Conservation (phyloP, 2,329 filamentous ascomycete genomes). For the Dactylonectria macrodidyma region DNA sequence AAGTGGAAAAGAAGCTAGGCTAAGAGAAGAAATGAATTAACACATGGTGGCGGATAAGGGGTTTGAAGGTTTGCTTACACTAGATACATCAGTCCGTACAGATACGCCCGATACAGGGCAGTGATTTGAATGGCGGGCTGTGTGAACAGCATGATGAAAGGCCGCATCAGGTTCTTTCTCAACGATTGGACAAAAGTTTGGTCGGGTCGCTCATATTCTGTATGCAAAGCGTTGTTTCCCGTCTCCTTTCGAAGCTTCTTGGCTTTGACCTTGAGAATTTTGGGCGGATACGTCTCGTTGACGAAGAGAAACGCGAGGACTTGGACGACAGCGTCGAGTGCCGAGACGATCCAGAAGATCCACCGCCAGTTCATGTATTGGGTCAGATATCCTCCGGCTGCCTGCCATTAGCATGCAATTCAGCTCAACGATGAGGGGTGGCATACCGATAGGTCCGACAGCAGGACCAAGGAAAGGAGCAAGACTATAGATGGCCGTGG, state of each 20-base stretch:
- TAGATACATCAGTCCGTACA: conserved; percentile 70
- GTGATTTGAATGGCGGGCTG: conserved; percentile 67
- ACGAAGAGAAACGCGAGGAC: conserved; percentile 55
- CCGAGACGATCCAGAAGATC: conserved; percentile 60
- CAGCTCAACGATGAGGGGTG: too few relatives aligned
- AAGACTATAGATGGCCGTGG: conserved; percentile 53
- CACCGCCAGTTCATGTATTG: conserved; percentile 59
- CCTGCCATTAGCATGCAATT: background rate
- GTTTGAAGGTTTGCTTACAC: conserved; percentile 48
- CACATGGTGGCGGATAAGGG: accelerated
- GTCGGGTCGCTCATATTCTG: conserved; percentile 48
- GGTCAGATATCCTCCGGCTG: conserved; percentile 57
- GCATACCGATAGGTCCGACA: conserved; percentile 56
- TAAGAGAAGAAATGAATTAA: conserved; percentile 26
- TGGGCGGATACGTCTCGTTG: conserved; percentile 57
- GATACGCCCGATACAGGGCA: conserved; percentile 63
- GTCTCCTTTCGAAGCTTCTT: conserved; percentile 47
- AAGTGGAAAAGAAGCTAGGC: conserved; percentile 66
- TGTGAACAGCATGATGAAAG: conserved; percentile 63
- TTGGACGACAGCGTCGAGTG: conserved; percentile 54
- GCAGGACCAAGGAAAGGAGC: conserved; percentile 61
- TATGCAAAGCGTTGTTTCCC: conserved; percentile 47
- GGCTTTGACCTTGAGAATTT: conserved; percentile 49
- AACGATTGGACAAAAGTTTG: conserved; percentile 45
- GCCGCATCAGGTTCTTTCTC: conserved; percentile 57